phyloP scores from a whole-genome alignment of 306 rosid genomes.

The Medicago lupulina region DNA sequence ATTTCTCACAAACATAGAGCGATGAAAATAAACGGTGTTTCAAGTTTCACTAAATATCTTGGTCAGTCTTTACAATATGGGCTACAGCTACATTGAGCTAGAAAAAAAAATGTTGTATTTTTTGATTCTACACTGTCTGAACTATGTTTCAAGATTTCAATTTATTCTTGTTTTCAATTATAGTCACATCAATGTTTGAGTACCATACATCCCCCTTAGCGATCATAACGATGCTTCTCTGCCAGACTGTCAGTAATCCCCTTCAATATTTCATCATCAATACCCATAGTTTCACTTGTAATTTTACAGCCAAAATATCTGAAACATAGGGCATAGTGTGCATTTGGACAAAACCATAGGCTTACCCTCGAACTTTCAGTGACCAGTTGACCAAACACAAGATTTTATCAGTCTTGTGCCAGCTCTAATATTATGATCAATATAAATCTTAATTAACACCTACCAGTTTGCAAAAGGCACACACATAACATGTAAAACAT shows the following conservation, averaged over 20 bases:
- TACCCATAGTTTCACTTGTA: background rate
- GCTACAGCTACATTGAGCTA: background rate
- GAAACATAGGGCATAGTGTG: background rate
- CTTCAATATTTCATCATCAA: background rate
- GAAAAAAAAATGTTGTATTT: background rate
- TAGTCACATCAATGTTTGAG: background rate
- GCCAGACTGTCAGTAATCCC: background rate
- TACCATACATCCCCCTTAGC: background rate
- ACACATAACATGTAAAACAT: constrained; percentile 21
- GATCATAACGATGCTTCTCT: background rate
- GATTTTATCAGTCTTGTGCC: background rate
- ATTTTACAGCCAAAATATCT: background rate
- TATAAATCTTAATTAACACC: constrained; percentile 3
- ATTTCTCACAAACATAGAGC: background rate
- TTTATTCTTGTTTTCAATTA: background rate
- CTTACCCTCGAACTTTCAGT: background rate
- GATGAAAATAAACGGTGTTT: constrained; percentile 2
- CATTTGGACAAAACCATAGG: constrained; percentile 16
- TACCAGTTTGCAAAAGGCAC: constrained; percentile 12
- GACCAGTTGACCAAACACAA: background rate
- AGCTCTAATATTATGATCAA: background rate
- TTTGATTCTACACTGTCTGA: constrained; percentile 34
- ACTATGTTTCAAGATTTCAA: constrained; percentile 9
- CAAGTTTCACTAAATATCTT: constrained; percentile 10
- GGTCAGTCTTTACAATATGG: background rate